Percentiles rank a stretch among this genome's conserved stretches.
phyloP scores from a whole-genome alignment of 345 rosid species.

The Populus alba region DNA sequence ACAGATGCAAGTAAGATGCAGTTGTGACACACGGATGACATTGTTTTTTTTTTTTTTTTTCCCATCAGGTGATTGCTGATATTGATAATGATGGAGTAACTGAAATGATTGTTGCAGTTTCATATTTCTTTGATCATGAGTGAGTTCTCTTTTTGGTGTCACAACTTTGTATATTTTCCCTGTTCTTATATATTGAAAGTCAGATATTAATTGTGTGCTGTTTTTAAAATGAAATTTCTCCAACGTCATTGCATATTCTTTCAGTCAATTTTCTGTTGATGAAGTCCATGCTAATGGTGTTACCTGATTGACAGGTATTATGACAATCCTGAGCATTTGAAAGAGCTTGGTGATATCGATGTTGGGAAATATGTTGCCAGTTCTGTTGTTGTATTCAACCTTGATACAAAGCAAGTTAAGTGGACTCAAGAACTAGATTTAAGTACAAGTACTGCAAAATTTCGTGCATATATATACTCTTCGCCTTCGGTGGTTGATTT shows the following conservation, averaged over 20 bases:
- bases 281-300: background rate
- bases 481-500: conserved; percentile 95
- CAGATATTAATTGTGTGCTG: background rate
- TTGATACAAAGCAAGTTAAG: conserved; percentile 96
- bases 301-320: conserved; percentile 60
- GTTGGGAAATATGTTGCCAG: conserved; percentile 87
- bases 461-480: conserved; percentile 86
- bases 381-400: conserved; percentile 87
- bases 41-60: conserved; percentile 5
- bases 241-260: background rate
- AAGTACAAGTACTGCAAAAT: conserved; percentile 68
- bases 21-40: conserved; percentile 4
- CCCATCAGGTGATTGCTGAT: conserved; percentile 85
- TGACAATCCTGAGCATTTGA: conserved; percentile 84
- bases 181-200: background rate
- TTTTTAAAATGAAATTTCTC: background rate
- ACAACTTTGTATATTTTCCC: background rate
- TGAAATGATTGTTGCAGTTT: conserved; percentile 93
- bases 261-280: background rate
- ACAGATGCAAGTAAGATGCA: conserved; percentile 11
- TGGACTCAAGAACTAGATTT: conserved; percentile 81
- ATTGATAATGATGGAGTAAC: conserved; percentile 93
- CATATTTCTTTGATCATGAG: conserved; percentile 97
- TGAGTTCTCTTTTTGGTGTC: conserved; percentile 43
- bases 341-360: conserved; percentile 85